Base-by-base conservation (phyloP, 306 rosid species). In the Cucurbita maxima region DNA sequence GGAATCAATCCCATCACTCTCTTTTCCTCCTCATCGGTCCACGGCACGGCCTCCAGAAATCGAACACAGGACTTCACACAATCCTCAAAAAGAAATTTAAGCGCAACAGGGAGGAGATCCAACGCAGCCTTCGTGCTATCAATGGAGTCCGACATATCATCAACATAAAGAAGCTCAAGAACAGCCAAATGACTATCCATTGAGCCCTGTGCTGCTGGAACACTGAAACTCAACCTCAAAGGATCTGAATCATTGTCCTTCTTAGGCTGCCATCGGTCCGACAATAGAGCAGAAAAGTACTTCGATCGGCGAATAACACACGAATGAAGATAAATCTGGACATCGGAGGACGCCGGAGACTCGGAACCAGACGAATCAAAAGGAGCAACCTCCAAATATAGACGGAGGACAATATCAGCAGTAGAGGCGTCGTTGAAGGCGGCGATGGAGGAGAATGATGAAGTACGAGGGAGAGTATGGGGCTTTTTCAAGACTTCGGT, bases 11-110 rank as follows among this genome's bases (percentile, higher is more conserved):
- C 80, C 43, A 88, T 71, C 0, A 93, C 90, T 51, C 90, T 80
- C 60, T 48, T 78, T 74, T 93, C 98, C 48, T 93, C 98, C 4
- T 88, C 98, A 19, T 90, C 96, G 5, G 86, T 85, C 98, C 98
- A 93, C 10, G 98, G 97, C 44, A 93, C 98, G 14, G 96, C 96
- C 78, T 90, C 97, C 2, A 93, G 96, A 47, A 82, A 88, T 10
- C 73, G 77, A 13, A 93, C 94, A 51, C 97, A 93, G 70, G 79
- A 81, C 11, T 78, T 79, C 38, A 90, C 88, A 79, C 97, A 90
- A 5, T 84, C 98, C 81, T 94, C 98, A 72, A 94, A 94, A 6
- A 94, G 87, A 4, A 94, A 72, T 59, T 90, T 87, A 0, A 89
- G 81, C n/a, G 98, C 96, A 14, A 90, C 89, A 0, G 96, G 92